Evolutionary conservation across 2,329 filamentous ascomycete genomes (phyloP), one percentile per base, ranked within the genome.

Genomic region (Cadophora sp.): DNA sequence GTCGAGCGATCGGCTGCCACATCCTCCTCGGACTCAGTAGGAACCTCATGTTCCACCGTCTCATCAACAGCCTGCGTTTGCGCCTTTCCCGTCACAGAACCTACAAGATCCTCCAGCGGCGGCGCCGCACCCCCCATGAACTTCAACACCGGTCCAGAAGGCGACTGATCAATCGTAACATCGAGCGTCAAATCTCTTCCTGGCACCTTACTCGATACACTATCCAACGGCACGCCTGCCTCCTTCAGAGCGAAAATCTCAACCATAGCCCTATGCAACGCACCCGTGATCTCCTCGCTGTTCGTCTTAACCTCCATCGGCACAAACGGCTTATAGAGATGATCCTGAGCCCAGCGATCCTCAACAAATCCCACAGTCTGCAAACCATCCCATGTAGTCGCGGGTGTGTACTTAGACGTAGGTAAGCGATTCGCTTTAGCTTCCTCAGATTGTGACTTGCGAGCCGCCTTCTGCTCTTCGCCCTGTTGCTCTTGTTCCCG

Each of bases 181-280:
- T 73, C 71, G 4, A 65, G 53, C 8, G 74, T 75, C 13, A 73
- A 48, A 64, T 74, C 70, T 0, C 58, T 39, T 13, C 59, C 68
- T 61, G 67, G 61, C 30, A 53, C 62, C 4, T 68, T 56, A 7
- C 66, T 68, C 6, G 70, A 72, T 8, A 76, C 63, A 7, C 66
- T 59, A 16, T 62, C 60, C 20, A 75, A 56, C 30, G 74, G 69
- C 69, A 78, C 80, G 55, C 80, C 81, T 62, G 80, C 78, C 70
- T 80, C 75, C 67, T 79, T 79, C 75, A 87, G 76, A 3, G 84
- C 77, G 67, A 83, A 82, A 4, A 87, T 77, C 73, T 90, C 87
- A 5, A 89, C 82, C 13, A 85, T 78, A 4, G 87, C 83, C 68
- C 85, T 82, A 68, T 86, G 84, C 48, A 89, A 80, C 39, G 83